These are phyloP conservation scores for Chamaecyparis obtusa DNA, from an alignment of 75 land plant species.

Conservation along the genomic window DNA sequence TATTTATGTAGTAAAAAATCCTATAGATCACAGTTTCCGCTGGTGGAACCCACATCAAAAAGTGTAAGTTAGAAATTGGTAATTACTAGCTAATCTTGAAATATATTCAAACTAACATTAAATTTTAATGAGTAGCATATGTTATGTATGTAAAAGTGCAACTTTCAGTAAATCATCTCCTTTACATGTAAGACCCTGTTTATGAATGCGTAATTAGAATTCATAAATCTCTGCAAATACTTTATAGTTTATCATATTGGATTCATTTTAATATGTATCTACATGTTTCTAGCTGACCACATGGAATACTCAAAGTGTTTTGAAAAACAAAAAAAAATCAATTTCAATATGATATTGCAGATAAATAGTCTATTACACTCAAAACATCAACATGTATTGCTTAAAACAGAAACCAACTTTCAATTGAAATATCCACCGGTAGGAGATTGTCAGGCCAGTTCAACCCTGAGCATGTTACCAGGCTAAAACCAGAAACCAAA, in stretches of 20 bases:
- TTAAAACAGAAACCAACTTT: neutral
- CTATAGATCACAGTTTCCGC: conserved; percentile 96
- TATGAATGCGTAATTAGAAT: neutral
- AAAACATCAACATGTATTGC: neutral
- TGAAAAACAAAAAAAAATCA: too few relatives aligned
- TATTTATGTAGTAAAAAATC: conserved; percentile 90
- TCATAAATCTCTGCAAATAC: neutral
- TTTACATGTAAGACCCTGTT: neutral
- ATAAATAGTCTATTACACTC: too few relatives aligned
- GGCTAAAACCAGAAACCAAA: too few relatives aligned
- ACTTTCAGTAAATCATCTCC: neutral
- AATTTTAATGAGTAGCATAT: neutral
- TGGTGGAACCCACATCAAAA: conserved; percentile 25
- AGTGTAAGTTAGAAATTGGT: conserved; percentile 1
- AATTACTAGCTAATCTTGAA: neutral
- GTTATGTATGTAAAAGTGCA: neutral
- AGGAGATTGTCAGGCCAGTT: neutral
- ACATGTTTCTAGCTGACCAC: neutral
- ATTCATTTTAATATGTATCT: neutral
- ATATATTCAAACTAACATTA: neutral
- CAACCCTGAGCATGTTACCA: too few relatives aligned
- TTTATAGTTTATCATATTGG: neutral
- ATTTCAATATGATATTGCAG: neutral
- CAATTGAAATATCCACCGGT: neutral
- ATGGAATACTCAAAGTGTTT: neutral